Conservation (phyloP, 2,329 filamentous ascomycete species). For the Amphichorda felina region DNA sequence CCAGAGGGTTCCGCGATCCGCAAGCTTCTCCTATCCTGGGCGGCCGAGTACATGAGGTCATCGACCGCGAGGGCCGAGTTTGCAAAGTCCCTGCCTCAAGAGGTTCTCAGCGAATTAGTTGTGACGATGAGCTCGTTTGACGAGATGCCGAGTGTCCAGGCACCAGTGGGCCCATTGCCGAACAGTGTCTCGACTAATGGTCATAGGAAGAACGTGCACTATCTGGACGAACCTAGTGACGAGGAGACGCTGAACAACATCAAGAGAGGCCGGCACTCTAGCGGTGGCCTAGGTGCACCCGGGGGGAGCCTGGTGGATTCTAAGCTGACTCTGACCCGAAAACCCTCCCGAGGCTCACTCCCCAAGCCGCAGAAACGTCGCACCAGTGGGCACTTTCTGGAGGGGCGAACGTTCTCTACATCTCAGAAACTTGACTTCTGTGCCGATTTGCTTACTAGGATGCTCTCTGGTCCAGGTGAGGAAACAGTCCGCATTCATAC, state of each 20-base stretch:
- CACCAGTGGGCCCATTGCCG: conserved; percentile 7
- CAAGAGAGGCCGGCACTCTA: conserved; percentile 30
- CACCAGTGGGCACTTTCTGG: conserved; percentile 17
- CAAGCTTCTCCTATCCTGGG: conserved; percentile 46
- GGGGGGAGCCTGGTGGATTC: conserved; percentile 7
- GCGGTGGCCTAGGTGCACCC: conserved; percentile 7
- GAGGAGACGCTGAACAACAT: conserved; percentile 16
- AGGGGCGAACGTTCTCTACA: conserved; percentile 19
- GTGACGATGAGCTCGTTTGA: conserved; percentile 48
- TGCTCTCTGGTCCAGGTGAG: conserved; percentile 50
- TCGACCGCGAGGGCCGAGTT: conserved; percentile 45
- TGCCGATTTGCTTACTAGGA: conserved; percentile 42
- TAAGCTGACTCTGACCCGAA: conserved; percentile 15
- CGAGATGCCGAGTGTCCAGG: conserved; percentile 19
- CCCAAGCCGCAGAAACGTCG: conserved; percentile 23
- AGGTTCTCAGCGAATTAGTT: conserved; percentile 50
- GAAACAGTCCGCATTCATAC: not conserved
- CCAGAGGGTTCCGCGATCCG: conserved; percentile 48
- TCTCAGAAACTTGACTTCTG: conserved; percentile 44
- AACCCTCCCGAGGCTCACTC: conserved; percentile 14
- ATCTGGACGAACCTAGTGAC: conserved; percentile 31
- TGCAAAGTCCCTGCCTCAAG: conserved; percentile 47
- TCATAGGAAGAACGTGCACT: conserved; percentile 33
- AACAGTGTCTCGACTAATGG: conserved; percentile 7
- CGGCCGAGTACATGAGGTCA: conserved; percentile 50